Evolutionary conservation across 331 rosid genomes (phyloP).

Genomic region (Malus hybrid): DNA sequence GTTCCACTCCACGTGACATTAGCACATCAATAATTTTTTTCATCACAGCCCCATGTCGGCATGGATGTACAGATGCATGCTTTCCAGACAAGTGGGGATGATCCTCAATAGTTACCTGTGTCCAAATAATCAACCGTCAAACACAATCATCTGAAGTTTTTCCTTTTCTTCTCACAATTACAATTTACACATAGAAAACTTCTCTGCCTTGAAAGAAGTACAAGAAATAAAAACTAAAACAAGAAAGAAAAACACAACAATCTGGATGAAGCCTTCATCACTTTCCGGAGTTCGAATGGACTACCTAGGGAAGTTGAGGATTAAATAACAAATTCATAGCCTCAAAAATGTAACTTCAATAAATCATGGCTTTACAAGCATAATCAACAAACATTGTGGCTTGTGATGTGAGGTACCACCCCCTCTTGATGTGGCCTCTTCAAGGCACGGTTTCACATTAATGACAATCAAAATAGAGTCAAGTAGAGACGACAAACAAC

Average conservation of each 20-base stretch:
- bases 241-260: neutral
- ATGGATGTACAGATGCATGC: conserved; percentile 98
- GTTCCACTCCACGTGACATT: conserved; percentile 98
- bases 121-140: neutral
- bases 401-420: neutral
- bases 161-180: neutral
- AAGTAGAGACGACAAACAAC: neutral
- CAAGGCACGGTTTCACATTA: neutral
- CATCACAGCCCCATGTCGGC: conserved; percentile 97
- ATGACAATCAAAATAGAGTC: neutral
- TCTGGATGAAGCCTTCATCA: neutral
- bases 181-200: neutral
- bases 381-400: neutral
- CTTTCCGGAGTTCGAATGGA: neutral
- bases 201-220: neutral
- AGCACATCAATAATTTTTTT: conserved; percentile 92
- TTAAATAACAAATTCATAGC: neutral
- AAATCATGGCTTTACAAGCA: neutral
- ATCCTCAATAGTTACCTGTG: conserved; percentile 89
- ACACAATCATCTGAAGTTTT: neutral
- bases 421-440: neutral
- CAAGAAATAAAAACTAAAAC: too few relatives aligned
- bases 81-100: conserved; percentile 96
- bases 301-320: neutral
- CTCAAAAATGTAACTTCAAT: neutral